Evolutionary conservation across 2,329 filamentous ascomycete species (phyloP).

Genomic region (Colletotrichum zoysiae): DNA sequence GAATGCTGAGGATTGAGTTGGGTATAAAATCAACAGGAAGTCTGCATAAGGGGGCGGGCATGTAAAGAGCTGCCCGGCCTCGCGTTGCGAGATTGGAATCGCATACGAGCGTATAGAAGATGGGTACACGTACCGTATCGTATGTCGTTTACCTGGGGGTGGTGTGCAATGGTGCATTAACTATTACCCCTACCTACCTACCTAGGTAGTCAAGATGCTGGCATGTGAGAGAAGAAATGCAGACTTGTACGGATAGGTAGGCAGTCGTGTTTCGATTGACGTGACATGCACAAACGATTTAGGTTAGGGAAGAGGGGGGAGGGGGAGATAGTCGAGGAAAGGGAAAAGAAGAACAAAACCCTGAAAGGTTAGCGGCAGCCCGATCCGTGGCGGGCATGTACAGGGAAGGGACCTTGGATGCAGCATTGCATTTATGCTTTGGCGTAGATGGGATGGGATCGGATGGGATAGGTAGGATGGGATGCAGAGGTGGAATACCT

Average conservation of each 20-base stretch:
- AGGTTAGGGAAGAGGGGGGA: not conserved
- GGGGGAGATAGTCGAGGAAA: not conserved
- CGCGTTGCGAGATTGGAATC: not conserved
- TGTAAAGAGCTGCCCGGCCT: not conserved
- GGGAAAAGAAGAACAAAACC: not conserved
- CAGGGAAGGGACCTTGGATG: not conserved
- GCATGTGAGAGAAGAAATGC: slow-evolving; percentile 14
- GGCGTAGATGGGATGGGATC: not conserved
- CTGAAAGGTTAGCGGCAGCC: not conserved
- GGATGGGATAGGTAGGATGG: not conserved
- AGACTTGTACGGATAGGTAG: not conserved
- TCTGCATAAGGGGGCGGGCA: not conserved
- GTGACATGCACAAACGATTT: slow-evolving; percentile 1
- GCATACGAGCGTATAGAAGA: not conserved
- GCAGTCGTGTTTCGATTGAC: not conserved
- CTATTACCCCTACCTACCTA: not conserved
- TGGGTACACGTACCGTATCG: not conserved
- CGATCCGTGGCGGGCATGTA: slow-evolving; percentile 9
- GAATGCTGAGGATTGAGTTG: not conserved
- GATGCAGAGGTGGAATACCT: not conserved
- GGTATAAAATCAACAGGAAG: not conserved
- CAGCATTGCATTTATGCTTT: not conserved
- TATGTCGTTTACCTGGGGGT: not conserved
- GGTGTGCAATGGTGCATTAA: not conserved
- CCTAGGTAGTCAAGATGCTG: not conserved